Base-by-base conservation (phyloP, 148 eudicot species). In the Rhododendron ovatum region DNA sequence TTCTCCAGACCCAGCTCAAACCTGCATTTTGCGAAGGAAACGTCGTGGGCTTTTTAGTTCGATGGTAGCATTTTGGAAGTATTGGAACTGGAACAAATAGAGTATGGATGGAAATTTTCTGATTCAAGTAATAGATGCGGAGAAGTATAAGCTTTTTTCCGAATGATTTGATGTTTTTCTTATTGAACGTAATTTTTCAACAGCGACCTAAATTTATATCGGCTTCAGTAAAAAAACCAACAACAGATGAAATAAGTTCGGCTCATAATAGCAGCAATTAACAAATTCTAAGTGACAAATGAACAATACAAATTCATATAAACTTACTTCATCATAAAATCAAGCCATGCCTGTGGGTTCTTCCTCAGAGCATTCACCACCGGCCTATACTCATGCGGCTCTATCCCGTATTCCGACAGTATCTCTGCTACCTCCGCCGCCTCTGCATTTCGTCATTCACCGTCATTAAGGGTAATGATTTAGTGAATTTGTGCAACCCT, bases 301-400 rank as follows among this genome's bases (percentile, higher is more conserved):
- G 39, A 30, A 71, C 2, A 12, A 1, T 28, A 9, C 13, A 63
- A 63, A 2, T 71, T 17, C 11, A 39, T 4, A 1, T 37, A 0
- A 35, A 92, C 96, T 89, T 81, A 96, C 99, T 96, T 96, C 99
- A 96, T 96, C 99, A 96, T 96, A 61, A 96, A 96, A 84, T 96
- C 98, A 82, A 96, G 98, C 99, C 99, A 96, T 77, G 99, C 98
- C 88, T 95, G 91, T 4, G 99, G 99, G 82, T 90, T 93, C 88
- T 93, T 92, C 89, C 95, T 90, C 11, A 96, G 92, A 69, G 98
- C 95, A 88, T 92, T 94, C 48, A 96, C 98, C 17, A 96, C 98
- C 0, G 99, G 99, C 22, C 92, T 82, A 86, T 96, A 96, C 88
- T 96, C 98, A 84, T 95, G 94, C 45, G 96, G 95, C 88, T 92